A percentile compares a stretch with the other conserved stretches of the same genome.
phyloP scores from a whole-genome alignment of 495 filamentous ascomycete genomes.

The Annulohypoxylon bovei region DNA sequence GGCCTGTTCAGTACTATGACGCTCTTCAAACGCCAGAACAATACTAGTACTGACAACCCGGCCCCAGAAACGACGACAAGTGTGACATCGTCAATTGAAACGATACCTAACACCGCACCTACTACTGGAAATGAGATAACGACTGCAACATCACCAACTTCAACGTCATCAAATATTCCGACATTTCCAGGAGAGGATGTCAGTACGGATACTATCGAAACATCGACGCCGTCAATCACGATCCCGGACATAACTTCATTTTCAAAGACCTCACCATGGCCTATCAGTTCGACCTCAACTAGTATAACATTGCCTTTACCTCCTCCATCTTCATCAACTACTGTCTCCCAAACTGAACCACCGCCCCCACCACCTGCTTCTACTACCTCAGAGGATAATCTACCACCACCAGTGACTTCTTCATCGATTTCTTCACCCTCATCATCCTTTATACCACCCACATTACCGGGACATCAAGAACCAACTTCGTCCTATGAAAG shows the following conservation, averaged over 20 bases:
- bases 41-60: background rate
- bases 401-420: slow-evolving; percentile 2
- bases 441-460: background rate
- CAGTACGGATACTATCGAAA: background rate
- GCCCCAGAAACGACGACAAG: background rate
- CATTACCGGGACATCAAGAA: background rate
- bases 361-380: background rate
- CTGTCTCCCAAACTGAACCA: background rate
- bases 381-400: background rate
- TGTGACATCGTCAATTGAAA: background rate
- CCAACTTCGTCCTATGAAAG: slow-evolving; percentile 1
- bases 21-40: slow-evolving; percentile 27
- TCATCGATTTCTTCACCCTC: background rate
- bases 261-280: background rate
- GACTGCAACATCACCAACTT: background rate
- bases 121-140: background rate
- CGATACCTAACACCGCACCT: background rate
- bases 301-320: background rate
- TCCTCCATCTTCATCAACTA: slow-evolving; percentile 1
- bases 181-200: background rate
- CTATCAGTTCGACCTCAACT: background rate
- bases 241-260: background rate
- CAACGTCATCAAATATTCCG: background rate
- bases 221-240: background rate
- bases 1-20: background rate